Percentiles rank a stretch among this genome's conserved stretches.
phyloP scores from a whole-genome alignment of 2,329 filamentous ascomycete species.

The Colletotrichum cuscutae region DNA sequence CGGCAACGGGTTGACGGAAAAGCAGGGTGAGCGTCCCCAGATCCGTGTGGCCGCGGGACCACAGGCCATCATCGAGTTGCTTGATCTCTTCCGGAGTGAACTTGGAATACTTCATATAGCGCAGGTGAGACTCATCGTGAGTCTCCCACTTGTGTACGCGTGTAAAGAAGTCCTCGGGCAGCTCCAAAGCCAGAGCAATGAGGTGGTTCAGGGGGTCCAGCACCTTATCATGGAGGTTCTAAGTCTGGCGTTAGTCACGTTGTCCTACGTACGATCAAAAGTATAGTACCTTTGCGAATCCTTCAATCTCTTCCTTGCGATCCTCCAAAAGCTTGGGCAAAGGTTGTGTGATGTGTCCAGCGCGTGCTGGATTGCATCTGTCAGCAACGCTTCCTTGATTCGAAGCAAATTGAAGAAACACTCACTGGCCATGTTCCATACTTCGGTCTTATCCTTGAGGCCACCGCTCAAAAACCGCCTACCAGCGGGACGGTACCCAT shows the following conservation, averaged over 20 bases:
- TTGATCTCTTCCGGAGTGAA: constrained; percentile 59
- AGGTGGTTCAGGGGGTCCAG: constrained; percentile 67
- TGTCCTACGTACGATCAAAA: neutral
- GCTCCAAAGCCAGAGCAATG: constrained; percentile 69
- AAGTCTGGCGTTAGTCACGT: neutral
- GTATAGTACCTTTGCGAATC: constrained; percentile 56
- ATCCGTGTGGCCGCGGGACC: constrained; percentile 64
- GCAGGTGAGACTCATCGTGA: constrained; percentile 69
- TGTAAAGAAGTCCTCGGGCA: constrained; percentile 67
- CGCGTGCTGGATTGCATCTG: constrained; percentile 37
- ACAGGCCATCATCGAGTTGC: constrained; percentile 52
- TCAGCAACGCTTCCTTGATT: neutral
- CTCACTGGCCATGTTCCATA: constrained; percentile 51
- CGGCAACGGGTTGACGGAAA: constrained; percentile 68
- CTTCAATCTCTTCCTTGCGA: constrained; percentile 65
- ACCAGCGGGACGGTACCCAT: constrained; percentile 64
- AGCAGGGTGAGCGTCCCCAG: constrained; percentile 66
- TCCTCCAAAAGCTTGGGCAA: constrained; percentile 57
- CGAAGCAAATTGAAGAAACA: neutral
- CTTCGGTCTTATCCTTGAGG: constrained; percentile 51
- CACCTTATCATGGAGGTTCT: constrained; percentile 59
- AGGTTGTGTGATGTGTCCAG: constrained; percentile 44
- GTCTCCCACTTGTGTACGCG: constrained; percentile 65
- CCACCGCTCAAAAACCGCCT: constrained; percentile 46
- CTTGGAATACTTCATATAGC: constrained; percentile 69